Base-by-base conservation (phyloP, 2,329 filamentous ascomycete species). In the Penicillium sp. region DNA sequence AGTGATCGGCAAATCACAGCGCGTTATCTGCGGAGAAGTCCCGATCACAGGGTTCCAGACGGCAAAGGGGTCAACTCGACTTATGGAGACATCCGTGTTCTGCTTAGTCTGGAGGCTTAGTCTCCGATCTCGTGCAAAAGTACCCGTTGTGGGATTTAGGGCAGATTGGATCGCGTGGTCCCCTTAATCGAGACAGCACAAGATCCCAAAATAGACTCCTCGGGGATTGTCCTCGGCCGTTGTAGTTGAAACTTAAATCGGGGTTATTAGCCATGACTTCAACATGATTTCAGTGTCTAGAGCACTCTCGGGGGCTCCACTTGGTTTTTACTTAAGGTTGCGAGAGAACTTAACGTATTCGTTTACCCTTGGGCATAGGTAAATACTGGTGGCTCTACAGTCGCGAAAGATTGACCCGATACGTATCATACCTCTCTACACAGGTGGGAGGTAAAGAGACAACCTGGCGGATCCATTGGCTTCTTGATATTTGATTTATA, bases 1-100 rank as follows among this genome's bases (percentile, higher is more conserved):
- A n/a, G n/a, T 44, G 54, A 54, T 51, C 14, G n/a, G 18, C 53
- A 44, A 55, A 55, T 55, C 2, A 22, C 4, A 28, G 22, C 16
- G 2, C 31, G 2, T 31, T 30, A 22, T 4, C 20, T 22, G 20
- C n/a, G 31, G 31, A 18, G n/a, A 7, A 14, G 14, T 18, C 38
- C 33, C 44, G 40, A 47, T 50, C 28, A 33, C 43, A 41, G 44
- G 51, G 47, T 44, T 22, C 40, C 27, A n/a, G 22, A 41, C 14
- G 36, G 36, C 36, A 13, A 20, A 16, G 36, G 36, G 36, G 3
- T 16, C 36, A 22, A 16, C 36, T 20, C 16, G 30, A 13, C 30
- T 14, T 6, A 35, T 35, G 31, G 31, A n/a, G 31, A 35, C 31
- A 30, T 10, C n/a, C n/a, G 5, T 18, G 8, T 35, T 35, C 31